Evolutionary conservation across 208 protist species (phyloP), one percentile per base, ranked within the genome.

Genomic region (Trypanosoma scelopori): DNA sequence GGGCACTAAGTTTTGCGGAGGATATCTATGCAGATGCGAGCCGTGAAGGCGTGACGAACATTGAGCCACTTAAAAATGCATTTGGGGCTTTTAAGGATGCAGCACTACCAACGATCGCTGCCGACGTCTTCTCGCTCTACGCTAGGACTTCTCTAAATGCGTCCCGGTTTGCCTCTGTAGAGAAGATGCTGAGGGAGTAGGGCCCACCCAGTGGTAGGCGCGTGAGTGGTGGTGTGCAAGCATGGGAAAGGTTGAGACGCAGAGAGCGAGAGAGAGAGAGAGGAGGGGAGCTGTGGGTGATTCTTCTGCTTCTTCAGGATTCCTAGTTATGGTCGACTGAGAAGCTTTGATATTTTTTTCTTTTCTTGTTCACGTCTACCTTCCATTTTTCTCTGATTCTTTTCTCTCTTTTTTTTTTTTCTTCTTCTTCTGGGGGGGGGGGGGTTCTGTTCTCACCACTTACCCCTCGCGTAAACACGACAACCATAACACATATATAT

Each of bases 131-230:
- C 42, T 53, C 84, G 0, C 60, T 68, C 0, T 96, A 96, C 66
- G 64, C 78, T 3, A 50, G 74, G 12, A 70, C 91, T 25, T 91
- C 81, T 4, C 60, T 96, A 7, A 74, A 83, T 53, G 82, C 84
- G 4, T 86, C 80, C 12, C 82, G 91, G 5, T 89, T 75, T 60
- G 85, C 84, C 1, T 93, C 80, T 72, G 91, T 94, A 15, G 84
- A 91, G 56, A 65, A 78, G 9, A 82, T 92, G 78, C 74, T 96
- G 27, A 86, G 81, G 71, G 82, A 89, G 65, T 82, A 65, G 43
- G 32, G 25, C 50, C 16, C 23, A 22, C 27, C 3, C 18, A 32
- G 13, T 25, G 13, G 23, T 50, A 32, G 59, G 15, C 15, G n/a
- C 48, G 3, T 23, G 43, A 13, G 3, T 22, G 43, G 5, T 22